Conservation (phyloP, 2,329 filamentous ascomycete genomes). For the Colletotrichum cereale region DNA sequence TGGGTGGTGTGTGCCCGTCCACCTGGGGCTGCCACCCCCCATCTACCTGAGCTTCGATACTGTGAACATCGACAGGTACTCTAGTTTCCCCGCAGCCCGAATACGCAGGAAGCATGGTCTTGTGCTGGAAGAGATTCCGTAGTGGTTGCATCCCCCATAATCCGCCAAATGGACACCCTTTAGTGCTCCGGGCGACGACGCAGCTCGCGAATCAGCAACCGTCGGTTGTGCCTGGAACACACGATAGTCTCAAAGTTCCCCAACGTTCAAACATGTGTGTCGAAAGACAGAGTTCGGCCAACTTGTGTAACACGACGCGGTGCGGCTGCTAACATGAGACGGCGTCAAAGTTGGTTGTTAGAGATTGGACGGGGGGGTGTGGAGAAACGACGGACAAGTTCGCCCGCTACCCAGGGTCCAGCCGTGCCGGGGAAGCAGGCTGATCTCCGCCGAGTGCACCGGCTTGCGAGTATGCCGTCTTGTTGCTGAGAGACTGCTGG, state of each 20-base stretch:
- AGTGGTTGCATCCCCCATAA: background rate
- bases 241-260: background rate
- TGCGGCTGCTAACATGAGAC: constrained; percentile 30
- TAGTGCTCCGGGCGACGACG: background rate
- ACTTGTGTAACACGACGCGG: constrained; percentile 14
- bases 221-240: background rate
- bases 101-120: background rate
- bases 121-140: background rate
- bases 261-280: background rate
- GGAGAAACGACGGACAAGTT: constrained; percentile 19
- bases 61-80: background rate
- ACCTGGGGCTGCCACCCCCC: no score
- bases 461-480: background rate
- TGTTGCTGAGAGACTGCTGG: background rate
- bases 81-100: background rate
- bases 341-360: constrained; percentile 25
- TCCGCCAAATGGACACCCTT: background rate
- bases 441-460: background rate
- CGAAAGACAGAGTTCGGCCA: constrained; percentile 26
- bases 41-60: background rate
- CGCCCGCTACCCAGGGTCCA: constrained; percentile 30
- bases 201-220: background rate
- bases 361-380: constrained; percentile 22
- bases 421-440: constrained; percentile 34
- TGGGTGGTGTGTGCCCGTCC: no score